These are phyloP conservation scores for Pseudocercospora fuligena DNA, from an alignment of 2,329 filamentous ascomycete genomes.

Conservation along the genomic window DNA sequence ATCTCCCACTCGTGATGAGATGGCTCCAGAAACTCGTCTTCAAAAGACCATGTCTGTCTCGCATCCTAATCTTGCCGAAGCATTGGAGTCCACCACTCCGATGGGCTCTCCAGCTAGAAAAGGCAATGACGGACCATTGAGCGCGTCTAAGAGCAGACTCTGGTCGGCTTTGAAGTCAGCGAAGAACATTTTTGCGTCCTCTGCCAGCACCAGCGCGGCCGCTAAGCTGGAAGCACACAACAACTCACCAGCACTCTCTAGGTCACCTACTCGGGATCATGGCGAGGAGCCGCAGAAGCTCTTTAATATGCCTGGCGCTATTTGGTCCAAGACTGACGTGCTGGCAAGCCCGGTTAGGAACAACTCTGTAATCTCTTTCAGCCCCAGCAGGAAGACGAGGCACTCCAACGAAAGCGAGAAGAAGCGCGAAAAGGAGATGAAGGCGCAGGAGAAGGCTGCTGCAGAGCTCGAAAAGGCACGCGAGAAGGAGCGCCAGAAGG, in stretches of 20 bases:
- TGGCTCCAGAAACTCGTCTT: constrained; percentile 47
- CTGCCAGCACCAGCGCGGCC: constrained; percentile 62
- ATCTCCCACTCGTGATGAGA: constrained; percentile 51
- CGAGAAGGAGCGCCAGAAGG: constrained; percentile 73
- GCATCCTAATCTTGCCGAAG: constrained; percentile 46
- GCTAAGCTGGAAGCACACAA: constrained; percentile 59
- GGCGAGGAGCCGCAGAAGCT: constrained; percentile 29
- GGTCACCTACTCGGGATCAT: constrained; percentile 23
- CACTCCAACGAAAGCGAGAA: constrained; percentile 67
- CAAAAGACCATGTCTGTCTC: constrained; percentile 62
- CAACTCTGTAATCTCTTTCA: constrained; percentile 35
- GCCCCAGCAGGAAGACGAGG: constrained; percentile 55
- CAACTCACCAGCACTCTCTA: constrained; percentile 30
- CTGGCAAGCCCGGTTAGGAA: constrained; percentile 32
- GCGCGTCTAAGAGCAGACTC: constrained; percentile 89
- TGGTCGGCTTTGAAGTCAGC: constrained; percentile 90
- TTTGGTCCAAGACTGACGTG: constrained; percentile 38
- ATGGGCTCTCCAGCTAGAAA: constrained; percentile 59
- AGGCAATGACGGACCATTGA: constrained; percentile 77
- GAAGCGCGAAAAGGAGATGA: constrained; percentile 64
- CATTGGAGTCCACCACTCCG: constrained; percentile 58
- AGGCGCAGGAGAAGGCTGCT: constrained; percentile 65
- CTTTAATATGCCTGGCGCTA: constrained; percentile 41
- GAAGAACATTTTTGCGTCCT: constrained; percentile 83
- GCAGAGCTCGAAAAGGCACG: constrained; percentile 71